phyloP scores from a whole-genome alignment of 2,329 filamentous ascomycete species.

The Pyrenochaeta sp. region DNA sequence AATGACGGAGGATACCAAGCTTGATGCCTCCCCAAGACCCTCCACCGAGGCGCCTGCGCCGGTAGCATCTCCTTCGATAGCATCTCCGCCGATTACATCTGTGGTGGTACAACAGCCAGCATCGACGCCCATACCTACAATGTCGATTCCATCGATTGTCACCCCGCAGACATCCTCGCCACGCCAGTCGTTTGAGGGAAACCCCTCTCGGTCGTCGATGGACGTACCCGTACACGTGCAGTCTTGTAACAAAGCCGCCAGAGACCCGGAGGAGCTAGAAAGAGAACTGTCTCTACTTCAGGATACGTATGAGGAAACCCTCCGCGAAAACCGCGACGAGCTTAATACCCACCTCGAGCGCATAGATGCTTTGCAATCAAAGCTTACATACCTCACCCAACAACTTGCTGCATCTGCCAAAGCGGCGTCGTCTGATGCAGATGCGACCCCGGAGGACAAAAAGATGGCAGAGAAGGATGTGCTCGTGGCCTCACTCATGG shows the following conservation, averaged over 20 bases:
- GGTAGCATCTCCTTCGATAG: conserved; percentile 8
- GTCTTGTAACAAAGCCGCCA: conserved; percentile 37
- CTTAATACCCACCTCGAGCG: conserved; percentile 83
- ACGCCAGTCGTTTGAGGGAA: conserved; percentile 46
- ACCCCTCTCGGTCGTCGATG: conserved; percentile 40
- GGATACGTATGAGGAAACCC: conserved; percentile 59
- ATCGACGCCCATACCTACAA: conserved; percentile 34
- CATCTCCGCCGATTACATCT: conserved; percentile 23
- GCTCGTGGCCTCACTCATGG: conserved; percentile 86
- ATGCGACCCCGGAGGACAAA: conserved; percentile 63
- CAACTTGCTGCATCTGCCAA: conserved; percentile 80
- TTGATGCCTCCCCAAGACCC: conserved; percentile 26
- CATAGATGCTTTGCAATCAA: conserved; percentile 90
- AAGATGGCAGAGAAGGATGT: conserved; percentile 90
- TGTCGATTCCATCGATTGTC: conserved; percentile 45
- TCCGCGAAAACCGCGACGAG: conserved; percentile 78
- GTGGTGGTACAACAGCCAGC: conserved; percentile 49
- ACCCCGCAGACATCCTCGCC: conserved; percentile 39
- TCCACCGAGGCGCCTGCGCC: conserved; percentile 36
- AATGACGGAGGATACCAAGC: conserved; percentile 20
- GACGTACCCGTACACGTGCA: conserved; percentile 41
- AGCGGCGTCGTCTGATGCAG: conserved; percentile 62
- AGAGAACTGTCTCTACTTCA: conserved; percentile 58
- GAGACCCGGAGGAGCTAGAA: conserved; percentile 49
- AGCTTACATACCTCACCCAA: conserved; percentile 85